Evolutionary conservation across 129 eudicot genomes (phyloP), one percentile per base, ranked within the genome.

Genomic region (Helichrysum umbraculigerum): DNA sequence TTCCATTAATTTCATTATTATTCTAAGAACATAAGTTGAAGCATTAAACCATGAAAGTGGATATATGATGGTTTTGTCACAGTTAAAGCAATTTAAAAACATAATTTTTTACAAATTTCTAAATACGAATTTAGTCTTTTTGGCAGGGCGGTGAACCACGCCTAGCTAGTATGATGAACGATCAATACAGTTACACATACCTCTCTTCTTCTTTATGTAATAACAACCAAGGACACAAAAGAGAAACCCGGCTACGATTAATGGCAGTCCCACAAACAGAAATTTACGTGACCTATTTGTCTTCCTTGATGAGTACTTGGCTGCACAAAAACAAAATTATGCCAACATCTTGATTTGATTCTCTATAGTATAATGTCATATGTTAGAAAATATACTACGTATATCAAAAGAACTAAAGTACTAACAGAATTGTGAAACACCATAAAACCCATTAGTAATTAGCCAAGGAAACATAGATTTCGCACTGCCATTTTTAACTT

Each of bases 171-270:
- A 6, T 35, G 41, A 35, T 10, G 50, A 42, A 42, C 6, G 25
- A 66, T 37, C 22, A 33, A 33, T 66, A 7, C 50, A 16, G 66
- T 21, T 22, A 44, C 2, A 70, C 81, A 56, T 78, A 83, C 91
- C 88, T 87, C 20, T 79, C 17, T n/a, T 75, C 50, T 78, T 84
- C 83, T 72, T 84, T 42, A 78, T 37, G 62, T 76, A 75, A 70
- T 82, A 78, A 76, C 62, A 66, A 70, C 67, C 17, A 44, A 67
- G 39, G 20, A 41, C 30, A 17, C 35, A 9, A 79, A 78, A 4
- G 61, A 79, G 29, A 60, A 87, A 0, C 51, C 71, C 66, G 11
- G 75, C 68, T n/a, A 73, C 81, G 50, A 72, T 44, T 4, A 76
- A 37, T 28, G 76, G 82, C 25, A 72, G 47, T 57, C 59, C 77